Percentiles rank a stretch among this genome's conserved stretches.
Evolutionary conservation across 2,329 filamentous ascomycete genomes (phyloP).

Genomic region (Pochonia chlamydosporia): DNA sequence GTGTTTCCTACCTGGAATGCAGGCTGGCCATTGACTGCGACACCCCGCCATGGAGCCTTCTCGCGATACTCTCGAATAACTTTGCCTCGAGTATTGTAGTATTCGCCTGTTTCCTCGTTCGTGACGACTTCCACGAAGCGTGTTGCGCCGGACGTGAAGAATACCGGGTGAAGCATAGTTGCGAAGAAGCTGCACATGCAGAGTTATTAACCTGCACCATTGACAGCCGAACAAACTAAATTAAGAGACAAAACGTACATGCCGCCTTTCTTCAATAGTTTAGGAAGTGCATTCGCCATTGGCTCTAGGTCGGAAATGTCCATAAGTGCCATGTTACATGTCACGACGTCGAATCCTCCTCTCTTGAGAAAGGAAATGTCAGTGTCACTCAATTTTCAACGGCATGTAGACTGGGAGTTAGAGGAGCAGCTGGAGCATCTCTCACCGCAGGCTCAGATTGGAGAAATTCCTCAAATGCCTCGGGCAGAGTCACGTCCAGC

Average conservation of each 20-base stretch:
- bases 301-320: conserved; percentile 37
- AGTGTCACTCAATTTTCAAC: not conserved
- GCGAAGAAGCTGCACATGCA: conserved; percentile 33
- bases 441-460: conserved; percentile 10
- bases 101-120: conserved; percentile 28
- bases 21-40: conserved; percentile 28
- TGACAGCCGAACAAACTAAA: not conserved
- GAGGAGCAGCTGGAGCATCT: not conserved
- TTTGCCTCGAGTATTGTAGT: conserved; percentile 28
- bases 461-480: conserved; percentile 24
- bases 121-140: conserved; percentile 33
- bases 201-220: not conserved
- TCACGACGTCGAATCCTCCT: conserved; percentile 34
- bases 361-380: conserved; percentile 13
- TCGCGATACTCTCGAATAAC: conserved; percentile 35
- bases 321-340: conserved; percentile 46
- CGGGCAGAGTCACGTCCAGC: conserved; percentile 32
- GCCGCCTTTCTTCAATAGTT: conserved; percentile 32
- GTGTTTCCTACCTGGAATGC: conserved; percentile 24
- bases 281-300: conserved; percentile 33
- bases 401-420: not conserved
- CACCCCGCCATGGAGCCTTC: conserved; percentile 31
- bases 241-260: conserved; percentile 27
- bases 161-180: conserved; percentile 41
- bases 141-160: conserved; percentile 38